Percentiles rank a stretch among this genome's conserved stretches.
These are phyloP conservation scores for Rhizopogon sp. DNA, from an alignment of 768 basidiomycete genomes.

Conservation along the genomic window DNA sequence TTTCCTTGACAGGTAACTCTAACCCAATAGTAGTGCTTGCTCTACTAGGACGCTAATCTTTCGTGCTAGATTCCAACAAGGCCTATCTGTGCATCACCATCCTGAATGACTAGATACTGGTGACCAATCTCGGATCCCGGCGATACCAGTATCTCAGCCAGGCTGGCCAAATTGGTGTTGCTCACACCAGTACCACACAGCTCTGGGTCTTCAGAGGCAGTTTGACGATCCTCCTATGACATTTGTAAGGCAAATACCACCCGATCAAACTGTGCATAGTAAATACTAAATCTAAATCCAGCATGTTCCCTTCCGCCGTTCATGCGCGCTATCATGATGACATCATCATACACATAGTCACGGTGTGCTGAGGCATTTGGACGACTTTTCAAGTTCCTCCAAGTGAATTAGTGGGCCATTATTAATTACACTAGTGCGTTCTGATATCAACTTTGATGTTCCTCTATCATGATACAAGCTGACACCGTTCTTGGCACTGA, in stretches of 20 bases:
- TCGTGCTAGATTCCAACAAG: too few species aligned
- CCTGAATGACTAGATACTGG: too few species aligned
- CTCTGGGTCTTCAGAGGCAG: background rate
- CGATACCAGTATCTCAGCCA: too few species aligned
- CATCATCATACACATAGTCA: background rate
- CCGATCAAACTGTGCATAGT: background rate
- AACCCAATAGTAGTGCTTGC: too few species aligned
- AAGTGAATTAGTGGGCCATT: background rate
- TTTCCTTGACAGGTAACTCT: too few species aligned
- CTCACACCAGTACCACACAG: too few species aligned
- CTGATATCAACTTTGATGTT: background rate
- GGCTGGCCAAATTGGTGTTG: too few species aligned
- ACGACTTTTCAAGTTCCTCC: background rate
- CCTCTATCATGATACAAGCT: too few species aligned
- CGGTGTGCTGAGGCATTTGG: background rate
- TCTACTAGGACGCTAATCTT: too few species aligned
- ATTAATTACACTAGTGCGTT: background rate
- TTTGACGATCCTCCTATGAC: background rate
- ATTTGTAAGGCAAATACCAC: background rate
- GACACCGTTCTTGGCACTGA: background rate
- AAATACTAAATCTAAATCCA: background rate
- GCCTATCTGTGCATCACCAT: too few species aligned
- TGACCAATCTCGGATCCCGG: too few species aligned
- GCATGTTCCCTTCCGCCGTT: background rate
- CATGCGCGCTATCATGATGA: background rate